These are phyloP conservation scores for Inonotus hispidus DNA, from an alignment of 1,284 basidiomycete species.

Conservation along the genomic window DNA sequence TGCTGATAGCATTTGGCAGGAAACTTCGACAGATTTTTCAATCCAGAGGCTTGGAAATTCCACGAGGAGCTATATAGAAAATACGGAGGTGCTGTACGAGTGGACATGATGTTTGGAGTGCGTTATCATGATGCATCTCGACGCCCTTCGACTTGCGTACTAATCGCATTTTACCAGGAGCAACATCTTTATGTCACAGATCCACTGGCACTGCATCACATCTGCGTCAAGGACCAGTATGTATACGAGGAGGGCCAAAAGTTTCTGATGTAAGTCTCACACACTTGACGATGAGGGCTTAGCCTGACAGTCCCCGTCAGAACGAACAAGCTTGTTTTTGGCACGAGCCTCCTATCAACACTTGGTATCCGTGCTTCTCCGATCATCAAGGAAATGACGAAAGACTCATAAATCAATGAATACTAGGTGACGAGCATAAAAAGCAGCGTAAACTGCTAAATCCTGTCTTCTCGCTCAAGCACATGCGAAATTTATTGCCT, in stretches of 20 bases:
- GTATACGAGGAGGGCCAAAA: conserved; percentile 25
- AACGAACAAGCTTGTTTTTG: conserved; percentile 19
- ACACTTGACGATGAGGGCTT: not conserved
- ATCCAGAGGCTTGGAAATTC: conserved; percentile 38
- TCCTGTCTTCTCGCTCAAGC: conserved; percentile 28
- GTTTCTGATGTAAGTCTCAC: conserved; percentile 21
- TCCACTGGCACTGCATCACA: conserved; percentile 25
- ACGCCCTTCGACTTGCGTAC: not conserved
- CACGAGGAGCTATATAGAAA: conserved; percentile 38
- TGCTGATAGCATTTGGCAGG: conserved; percentile 28
- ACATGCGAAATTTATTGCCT: conserved; percentile 27
- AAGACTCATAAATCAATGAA: conserved; percentile 5
- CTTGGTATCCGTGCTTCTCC: conserved; percentile 20
- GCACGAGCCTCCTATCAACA: conserved; percentile 22
- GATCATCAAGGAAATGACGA: not conserved
- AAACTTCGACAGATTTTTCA: conserved; percentile 44
- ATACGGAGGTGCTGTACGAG: conserved; percentile 44
- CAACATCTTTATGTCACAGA: conserved; percentile 20
- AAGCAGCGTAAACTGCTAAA: conserved; percentile 28
- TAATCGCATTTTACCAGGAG: not conserved
- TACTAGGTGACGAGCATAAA: conserved; percentile 24
- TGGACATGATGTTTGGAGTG: conserved; percentile 50
- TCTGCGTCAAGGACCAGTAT: conserved; percentile 30
- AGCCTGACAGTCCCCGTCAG: conserved; percentile 5
- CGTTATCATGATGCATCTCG: conserved; percentile 12